These are phyloP conservation scores for Cicer cuneatum DNA, from an alignment of 306 rosid species.

Conservation along the genomic window DNA sequence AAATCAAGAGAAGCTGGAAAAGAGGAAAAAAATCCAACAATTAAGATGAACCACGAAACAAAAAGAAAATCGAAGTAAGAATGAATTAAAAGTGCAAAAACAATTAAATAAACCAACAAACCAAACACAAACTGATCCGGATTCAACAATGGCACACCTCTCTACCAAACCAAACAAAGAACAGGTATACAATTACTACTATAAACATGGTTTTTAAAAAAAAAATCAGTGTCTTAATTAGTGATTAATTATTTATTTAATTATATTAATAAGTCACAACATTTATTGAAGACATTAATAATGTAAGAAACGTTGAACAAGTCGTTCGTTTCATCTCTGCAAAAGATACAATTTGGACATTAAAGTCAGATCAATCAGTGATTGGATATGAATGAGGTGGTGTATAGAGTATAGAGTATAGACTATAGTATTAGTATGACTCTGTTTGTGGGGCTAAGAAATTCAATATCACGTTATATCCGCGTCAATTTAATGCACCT, in stretches of 20 bases:
- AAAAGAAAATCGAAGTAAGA: too few species aligned
- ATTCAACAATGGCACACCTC: too few species aligned
- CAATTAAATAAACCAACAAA: too few species aligned
- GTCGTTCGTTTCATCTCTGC: neutral
- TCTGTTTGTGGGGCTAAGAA: constrained; percentile 35
- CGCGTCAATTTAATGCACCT: constrained; percentile 86
- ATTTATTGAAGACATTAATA: neutral
- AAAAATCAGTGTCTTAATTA: neutral
- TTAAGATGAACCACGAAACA: too few species aligned
- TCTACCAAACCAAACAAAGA: too few species aligned
- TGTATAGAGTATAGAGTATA: constrained; percentile 12
- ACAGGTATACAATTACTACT: too few species aligned
- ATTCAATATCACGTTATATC: constrained; percentile 60
- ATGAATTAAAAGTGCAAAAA: too few species aligned
- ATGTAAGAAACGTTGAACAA: neutral
- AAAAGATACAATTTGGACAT: constrained; percentile 22
- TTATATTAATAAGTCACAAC: neutral
- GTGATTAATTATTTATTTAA: neutral
- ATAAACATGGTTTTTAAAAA: too few species aligned
- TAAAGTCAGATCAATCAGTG: constrained; percentile 13
- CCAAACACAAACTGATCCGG: too few species aligned
- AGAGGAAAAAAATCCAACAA: too few species aligned
- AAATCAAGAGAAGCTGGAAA: too few species aligned
- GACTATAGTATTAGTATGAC: neutral
- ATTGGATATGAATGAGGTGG: constrained; percentile 36